These are phyloP conservation scores for Rauvolfia tetraphylla DNA, from an alignment of 257 asterid genomes.

Conservation along the genomic window DNA sequence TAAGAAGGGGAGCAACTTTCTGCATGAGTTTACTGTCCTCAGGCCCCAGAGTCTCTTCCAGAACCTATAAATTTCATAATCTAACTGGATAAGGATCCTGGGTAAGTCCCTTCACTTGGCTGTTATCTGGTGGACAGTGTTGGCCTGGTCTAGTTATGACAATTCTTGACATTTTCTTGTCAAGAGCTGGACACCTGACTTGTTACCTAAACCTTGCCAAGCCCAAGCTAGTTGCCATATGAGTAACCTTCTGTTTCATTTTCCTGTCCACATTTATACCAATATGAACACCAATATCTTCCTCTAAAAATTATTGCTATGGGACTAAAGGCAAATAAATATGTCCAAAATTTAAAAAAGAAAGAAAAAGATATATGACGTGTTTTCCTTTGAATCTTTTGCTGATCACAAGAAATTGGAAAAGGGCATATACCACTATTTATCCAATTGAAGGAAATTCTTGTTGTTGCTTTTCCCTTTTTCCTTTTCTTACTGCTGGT, in stretches of 20 bases:
- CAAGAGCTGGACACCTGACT: background rate
- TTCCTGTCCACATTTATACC: background rate
- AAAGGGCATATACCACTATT: background rate
- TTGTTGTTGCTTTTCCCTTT: background rate
- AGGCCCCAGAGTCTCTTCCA: background rate
- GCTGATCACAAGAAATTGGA: background rate
- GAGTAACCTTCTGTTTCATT: background rate
- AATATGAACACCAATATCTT: background rate
- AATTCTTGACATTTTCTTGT: background rate
- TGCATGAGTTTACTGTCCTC: background rate
- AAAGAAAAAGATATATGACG: background rate
- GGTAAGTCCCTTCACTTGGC: background rate
- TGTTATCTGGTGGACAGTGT: background rate
- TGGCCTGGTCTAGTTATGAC: background rate
- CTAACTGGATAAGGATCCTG: background rate
- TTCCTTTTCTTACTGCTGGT: background rate
- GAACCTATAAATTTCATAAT: constrained; percentile 1
- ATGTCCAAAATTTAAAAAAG: background rate
- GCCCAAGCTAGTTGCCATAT: background rate
- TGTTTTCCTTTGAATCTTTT: background rate
- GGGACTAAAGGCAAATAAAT: background rate
- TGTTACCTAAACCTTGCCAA: background rate
- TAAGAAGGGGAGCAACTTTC: background rate
- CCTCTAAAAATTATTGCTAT: background rate
- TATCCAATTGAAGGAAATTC: background rate